Base-by-base conservation (phyloP, 805 yeast genomes). In the Saccharomycopsis vini region DNA sequence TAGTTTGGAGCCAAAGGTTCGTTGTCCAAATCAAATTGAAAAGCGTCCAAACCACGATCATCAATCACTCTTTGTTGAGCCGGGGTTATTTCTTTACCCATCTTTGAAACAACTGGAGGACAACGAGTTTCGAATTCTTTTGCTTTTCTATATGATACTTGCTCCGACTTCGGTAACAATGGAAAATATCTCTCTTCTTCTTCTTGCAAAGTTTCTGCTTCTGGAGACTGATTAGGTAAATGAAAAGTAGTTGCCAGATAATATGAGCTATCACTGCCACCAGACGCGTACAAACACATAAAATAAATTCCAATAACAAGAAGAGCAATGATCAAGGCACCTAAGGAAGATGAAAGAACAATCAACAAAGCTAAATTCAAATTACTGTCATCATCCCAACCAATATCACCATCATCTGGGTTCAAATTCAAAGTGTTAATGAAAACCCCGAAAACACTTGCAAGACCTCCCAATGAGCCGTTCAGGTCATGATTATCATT, bases 1-100 rank as follows among this genome's bases (percentile, higher is more conserved):
- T 33, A 43, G 18, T 40, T 38, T 3, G 46, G 39, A 15, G 15
- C 37, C 13, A 42, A 31, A 21, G 39, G 43, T 20, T 40, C 41
- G 3, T 35, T 34, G 21, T 42, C 40, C 4, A 38, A 47, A 15
- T 45, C 45, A 34, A 49, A 49, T 16, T 38, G 43, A 24, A 49
- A 49, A 18, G 52, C 52, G 19, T 49, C 46, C 4, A 49, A 36
- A 2, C 52, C 52, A 9, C 52, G 38, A 22, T 49, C 52, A 22
- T 46, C 44, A 21, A 49, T 49, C 15, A 12, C 36, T 15, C 41
- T 45, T 22, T 49, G 50, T 30, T 49, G 48, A 16, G 24, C 29
- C 19, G 22, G 22, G 3, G 39, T 30, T 10, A 49, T 39, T 16
- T 32, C 41, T 29, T 41, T 36, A 15, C 50, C 47, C 40, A 44